Conservation (phyloP, 1,284 basidiomycete genomes). For the Ustilago esculenta region DNA sequence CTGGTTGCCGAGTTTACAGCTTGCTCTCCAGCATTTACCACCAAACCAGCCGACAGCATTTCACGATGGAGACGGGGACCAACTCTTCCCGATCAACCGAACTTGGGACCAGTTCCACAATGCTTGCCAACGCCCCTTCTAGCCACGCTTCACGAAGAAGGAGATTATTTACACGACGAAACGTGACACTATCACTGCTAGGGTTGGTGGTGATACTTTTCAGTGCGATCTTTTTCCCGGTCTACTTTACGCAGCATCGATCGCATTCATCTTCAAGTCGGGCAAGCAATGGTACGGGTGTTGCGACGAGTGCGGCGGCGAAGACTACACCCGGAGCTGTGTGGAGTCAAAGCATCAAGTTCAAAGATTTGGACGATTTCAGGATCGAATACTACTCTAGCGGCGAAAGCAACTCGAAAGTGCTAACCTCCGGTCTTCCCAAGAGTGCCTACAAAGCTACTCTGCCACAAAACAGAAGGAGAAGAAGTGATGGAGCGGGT, state of each 20-base stretch:
- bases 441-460: neutral
- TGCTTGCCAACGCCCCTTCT: too few relatives aligned
- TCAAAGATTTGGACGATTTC: slow-evolving; percentile 12
- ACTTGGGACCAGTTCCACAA: too few relatives aligned
- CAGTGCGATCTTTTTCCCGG: slow-evolving; percentile 8
- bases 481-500: neutral
- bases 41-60: too few relatives aligned
- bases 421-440: slow-evolving; percentile 7
- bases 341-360: slow-evolving; percentile 26
- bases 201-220: slow-evolving; percentile 7
- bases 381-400: slow-evolving; percentile 15
- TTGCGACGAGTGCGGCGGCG: neutral
- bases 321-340: slow-evolving; percentile 69
- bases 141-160: too few relatives aligned
- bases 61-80: too few relatives aligned
- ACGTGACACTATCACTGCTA: too few relatives aligned
- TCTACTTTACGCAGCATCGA: slow-evolving; percentile 9
- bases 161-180: too few relatives aligned
- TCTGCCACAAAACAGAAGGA: neutral
- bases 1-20: too few relatives aligned
- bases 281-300: too few relatives aligned
- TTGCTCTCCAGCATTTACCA: too few relatives aligned
- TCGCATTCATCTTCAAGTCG: neutral
- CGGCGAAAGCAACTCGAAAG: slow-evolving; percentile 8
- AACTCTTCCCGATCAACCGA: too few relatives aligned